Conservation (phyloP, 768 basidiomycete species). For the Trametopsis cervina region DNA sequence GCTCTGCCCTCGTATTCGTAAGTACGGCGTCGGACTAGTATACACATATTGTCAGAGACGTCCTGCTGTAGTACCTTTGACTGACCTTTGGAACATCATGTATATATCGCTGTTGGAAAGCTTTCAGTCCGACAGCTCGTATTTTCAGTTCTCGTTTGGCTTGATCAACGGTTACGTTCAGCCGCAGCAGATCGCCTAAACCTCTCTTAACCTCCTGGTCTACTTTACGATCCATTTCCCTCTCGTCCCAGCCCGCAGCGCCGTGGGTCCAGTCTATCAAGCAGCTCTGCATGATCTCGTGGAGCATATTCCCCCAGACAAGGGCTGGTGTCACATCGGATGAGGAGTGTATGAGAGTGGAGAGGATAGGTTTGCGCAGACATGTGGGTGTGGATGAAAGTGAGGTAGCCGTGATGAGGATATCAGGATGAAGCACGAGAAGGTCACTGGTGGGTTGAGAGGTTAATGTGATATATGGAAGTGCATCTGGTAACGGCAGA, state of each 20-base stretch:
- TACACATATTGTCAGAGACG: background rate
- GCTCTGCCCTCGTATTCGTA: slow-evolving; percentile 53
- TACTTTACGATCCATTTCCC: slow-evolving; percentile 54
- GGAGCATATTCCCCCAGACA: slow-evolving; percentile 90
- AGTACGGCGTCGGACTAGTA: slow-evolving; percentile 57
- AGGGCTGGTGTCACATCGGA: slow-evolving; percentile 60
- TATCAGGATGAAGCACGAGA: slow-evolving; percentile 86
- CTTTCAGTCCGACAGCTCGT: slow-evolving; percentile 57
- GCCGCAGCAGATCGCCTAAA: slow-evolving; percentile 55
- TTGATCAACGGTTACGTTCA: slow-evolving; percentile 51
- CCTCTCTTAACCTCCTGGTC: slow-evolving; percentile 45
- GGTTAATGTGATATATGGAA: slow-evolving; percentile 48
- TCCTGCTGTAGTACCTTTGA: background rate
- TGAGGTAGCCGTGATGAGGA: slow-evolving; percentile 85
- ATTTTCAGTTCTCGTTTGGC: slow-evolving; percentile 56
- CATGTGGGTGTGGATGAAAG: slow-evolving; percentile 82
- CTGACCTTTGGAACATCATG: slow-evolving; percentile 56
- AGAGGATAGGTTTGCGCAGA: slow-evolving; percentile 79
- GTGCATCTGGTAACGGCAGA: slow-evolving; percentile 31
- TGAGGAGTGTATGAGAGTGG: slow-evolving; percentile 48
- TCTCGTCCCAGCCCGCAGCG: slow-evolving; percentile 71
- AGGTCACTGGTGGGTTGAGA: slow-evolving; percentile 46
- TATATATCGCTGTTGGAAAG: slow-evolving; percentile 64
- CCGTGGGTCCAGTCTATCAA: slow-evolving; percentile 43
- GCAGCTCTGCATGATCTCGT: slow-evolving; percentile 84